Evolutionary conservation across 306 rosid genomes (phyloP), one percentile per base, ranked within the genome.

Genomic region (Vachellia collinsii): DNA sequence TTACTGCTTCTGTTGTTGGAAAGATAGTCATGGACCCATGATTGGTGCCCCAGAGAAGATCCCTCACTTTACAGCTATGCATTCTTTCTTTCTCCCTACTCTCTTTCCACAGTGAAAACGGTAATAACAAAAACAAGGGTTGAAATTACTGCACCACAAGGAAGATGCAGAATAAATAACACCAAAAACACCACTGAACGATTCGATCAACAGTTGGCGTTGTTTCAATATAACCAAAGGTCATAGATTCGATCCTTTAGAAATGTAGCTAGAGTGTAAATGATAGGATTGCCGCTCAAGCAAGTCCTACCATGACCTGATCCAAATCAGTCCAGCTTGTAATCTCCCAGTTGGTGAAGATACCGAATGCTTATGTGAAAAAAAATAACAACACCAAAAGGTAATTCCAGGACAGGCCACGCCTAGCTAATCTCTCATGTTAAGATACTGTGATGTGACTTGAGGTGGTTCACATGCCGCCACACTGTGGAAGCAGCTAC

Each of bases 371-470:
- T 29, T 29, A 29, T 29, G 34, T 29, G 1, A 29, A 29, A 29
- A 29, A 29, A 0, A 68, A n/a, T 67, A 75, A 78, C 74, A 75
- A 78, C 74, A 78, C 22, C 65, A 81, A 79, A 65, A 81, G 2
- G 76, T 72, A 56, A 71, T 81, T 62, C 84, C 67, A 83, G 10
- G 19, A n/a, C 14, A 16, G 58, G 11, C 3, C 58, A 17, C 3
- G 59, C 59, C 3, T 7, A 0, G 56, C 53, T 14, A 3, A 4
- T 16, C 29, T 87, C 82, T 83, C 85, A 74, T 56, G 23, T 34
- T 4, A 5, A 42, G 85, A 80, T 80, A 73, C 75, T 76, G 69
- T 82, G 84, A 82, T 82, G 86, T 82, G 86, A 84, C 75, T 80
- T 68, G 75, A 61, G 11, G 79, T 65, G 62, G 73, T 44, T 84